These are phyloP conservation scores for Chondrus crispus DNA, from an alignment of 23 red algal genomes.

Conservation along the genomic window DNA sequence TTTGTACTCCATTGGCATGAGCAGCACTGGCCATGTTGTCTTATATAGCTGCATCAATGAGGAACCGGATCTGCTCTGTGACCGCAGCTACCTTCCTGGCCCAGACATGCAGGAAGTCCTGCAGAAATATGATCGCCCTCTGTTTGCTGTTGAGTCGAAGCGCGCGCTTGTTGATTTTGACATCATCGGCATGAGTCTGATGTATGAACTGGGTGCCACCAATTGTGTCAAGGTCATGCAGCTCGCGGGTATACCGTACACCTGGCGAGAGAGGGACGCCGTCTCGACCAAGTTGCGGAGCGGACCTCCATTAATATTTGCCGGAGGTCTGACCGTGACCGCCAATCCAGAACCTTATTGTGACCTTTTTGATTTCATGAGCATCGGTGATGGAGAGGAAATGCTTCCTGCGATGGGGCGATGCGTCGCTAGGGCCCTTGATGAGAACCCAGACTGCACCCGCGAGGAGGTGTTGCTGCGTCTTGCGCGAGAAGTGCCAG, in stretches of 20 bases:
- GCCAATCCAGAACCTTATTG: conserved; percentile 75
- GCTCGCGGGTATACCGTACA: conserved; percentile 41
- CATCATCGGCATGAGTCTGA: conserved; percentile 51
- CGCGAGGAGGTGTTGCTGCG: conserved; percentile 44
- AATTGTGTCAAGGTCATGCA: conserved; percentile 73
- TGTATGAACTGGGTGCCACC: conserved; percentile 78
- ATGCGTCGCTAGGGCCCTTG: conserved; percentile 1
- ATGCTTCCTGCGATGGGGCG: conserved; percentile 66
- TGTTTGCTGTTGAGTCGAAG: conserved; percentile 82
- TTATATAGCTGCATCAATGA: conserved; percentile 75
- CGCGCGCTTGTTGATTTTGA: conserved; percentile 57
- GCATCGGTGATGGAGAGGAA: conserved; percentile 78
- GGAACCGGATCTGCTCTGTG: conserved; percentile 55
- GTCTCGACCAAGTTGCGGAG: conserved; percentile 1
- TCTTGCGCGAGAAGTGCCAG: conserved; percentile 64
- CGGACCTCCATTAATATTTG: conserved; percentile 67
- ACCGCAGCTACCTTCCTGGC: conserved; percentile 62
- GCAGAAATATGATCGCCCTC: neutral
- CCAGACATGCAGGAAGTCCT: conserved; percentile 67
- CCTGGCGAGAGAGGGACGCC: conserved; percentile 59
- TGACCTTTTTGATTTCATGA: conserved; percentile 71
- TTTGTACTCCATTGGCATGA: conserved; percentile 73
- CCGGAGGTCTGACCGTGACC: conserved; percentile 61
- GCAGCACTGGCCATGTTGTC: conserved; percentile 75
- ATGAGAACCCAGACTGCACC: neutral